Percentiles rank a stretch among this genome's conserved stretches.
Conservation (phyloP, 345 rosid genomes). For the Chamaenerion angustifolium region DNA sequence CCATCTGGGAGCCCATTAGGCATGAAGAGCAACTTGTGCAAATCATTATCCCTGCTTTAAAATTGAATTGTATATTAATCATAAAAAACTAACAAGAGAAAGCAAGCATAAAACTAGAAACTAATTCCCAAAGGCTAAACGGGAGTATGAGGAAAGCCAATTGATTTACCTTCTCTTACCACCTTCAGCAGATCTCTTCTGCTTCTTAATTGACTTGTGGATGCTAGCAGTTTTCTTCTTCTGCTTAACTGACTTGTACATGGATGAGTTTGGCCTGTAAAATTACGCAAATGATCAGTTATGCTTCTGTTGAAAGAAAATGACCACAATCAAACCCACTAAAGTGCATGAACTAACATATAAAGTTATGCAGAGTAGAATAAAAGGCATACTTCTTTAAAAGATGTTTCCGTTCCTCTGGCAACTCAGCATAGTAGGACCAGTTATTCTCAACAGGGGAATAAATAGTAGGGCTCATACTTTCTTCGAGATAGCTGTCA, state of each 20-base stretch:
- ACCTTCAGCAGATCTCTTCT: conserved; percentile 54
- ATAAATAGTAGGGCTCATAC: conserved; percentile 19
- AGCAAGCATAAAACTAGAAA: neutral
- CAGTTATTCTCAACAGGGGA: conserved; percentile 18
- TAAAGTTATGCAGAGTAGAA: conserved; percentile 4
- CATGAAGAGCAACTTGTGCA: conserved; percentile 84
- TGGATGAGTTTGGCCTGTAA: conserved; percentile 35
- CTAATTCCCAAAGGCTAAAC: neutral
- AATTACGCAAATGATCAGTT: neutral
- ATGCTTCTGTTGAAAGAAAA: neutral
- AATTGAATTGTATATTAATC: neutral
- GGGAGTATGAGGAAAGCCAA: neutral
- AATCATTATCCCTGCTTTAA: conserved; percentile 73
- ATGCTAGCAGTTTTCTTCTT: conserved; percentile 42
- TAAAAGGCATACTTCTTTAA: conserved; percentile 36
- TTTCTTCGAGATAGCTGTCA: conserved; percentile 35
- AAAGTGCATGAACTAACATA: neutral
- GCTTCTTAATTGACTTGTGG: conserved; percentile 13
- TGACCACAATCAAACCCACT: neutral
- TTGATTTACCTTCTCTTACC: conserved; percentile 30
- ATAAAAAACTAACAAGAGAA: neutral
- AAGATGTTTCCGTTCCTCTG: conserved; percentile 28
- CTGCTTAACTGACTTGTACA: conserved; percentile 13
- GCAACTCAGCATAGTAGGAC: conserved; percentile 16
- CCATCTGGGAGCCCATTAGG: conserved; percentile 95